Base-by-base conservation (phyloP, 2,329 filamentous ascomycete genomes). In the Diplodia seriata region DNA sequence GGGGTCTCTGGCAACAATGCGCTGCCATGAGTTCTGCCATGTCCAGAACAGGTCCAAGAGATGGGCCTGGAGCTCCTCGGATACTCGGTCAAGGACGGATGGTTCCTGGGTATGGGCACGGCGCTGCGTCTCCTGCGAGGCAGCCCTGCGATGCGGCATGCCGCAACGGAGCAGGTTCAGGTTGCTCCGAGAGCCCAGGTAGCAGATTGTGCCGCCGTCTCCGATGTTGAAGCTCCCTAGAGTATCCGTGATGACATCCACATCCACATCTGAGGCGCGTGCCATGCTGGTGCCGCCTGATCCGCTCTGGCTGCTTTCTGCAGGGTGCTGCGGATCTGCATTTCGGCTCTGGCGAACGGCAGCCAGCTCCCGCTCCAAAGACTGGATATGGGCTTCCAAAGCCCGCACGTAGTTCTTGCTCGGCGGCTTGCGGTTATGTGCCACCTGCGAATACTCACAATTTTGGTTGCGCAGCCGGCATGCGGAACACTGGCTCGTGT, bases 201-300 rank as follows among this genome's bases (percentile, higher is more conserved):
- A 59, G 23, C 26, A 54, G 11, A 66, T 15, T 12, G 29, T 26
- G n/a, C 62, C 62, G 20, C 62, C 62, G 1, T 66, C 62, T 3
- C 62, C 62, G 31, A 66, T 40, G 62, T 43, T 55, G 20, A 54
- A 51, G 18, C 55, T 59, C n/a, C 55, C 55, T 9, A 59, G 2
- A 18, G 36, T 59, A 18, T 59, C 55, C n/a, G 55, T 59, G 36
- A 59, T 40, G n/a, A 40, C 31, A 14, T 59, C 55, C 14, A 59
- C 14, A 26, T 59, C 55, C 11, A 59, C n/a, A 38, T 59, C 55
- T 15, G 55, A 40, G 15, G 23, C 55, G 7, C 55, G 33, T 40
- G 55, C 55, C 55, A 43, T 59, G 55, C 11, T 14, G 9, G 55
- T 43, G 29, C 55, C 40, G n/a, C 29, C 4, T 12, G 55, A 20